phyloP scores from a whole-genome alignment of 306 rosid species.

The Pterocarpus santalinus region DNA sequence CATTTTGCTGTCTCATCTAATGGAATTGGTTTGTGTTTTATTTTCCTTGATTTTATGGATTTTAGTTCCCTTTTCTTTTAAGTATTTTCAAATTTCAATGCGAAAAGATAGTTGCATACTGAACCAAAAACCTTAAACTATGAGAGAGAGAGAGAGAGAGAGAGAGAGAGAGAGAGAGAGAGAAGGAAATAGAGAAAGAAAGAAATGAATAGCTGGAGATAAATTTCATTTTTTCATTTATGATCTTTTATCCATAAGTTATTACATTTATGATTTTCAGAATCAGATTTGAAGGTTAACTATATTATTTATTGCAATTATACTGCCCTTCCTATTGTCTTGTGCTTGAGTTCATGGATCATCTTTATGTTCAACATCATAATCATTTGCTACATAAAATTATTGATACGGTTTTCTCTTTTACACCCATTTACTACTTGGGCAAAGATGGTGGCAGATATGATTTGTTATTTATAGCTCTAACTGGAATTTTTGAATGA shows the following conservation, averaged over 20 bases:
- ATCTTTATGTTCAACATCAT: slow-evolving; percentile 27
- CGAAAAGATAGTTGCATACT: background rate
- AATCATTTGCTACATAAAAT: slow-evolving; percentile 25
- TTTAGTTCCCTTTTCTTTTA: slow-evolving; percentile 7
- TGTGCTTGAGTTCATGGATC: slow-evolving; percentile 28
- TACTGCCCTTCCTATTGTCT: slow-evolving; percentile 17
- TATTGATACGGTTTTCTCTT: slow-evolving; percentile 5
- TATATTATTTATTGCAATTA: background rate
- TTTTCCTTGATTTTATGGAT: background rate
- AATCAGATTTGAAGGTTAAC: too few relatives aligned
- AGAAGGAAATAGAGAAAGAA: background rate
- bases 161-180: background rate
- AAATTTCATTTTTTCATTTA: background rate
- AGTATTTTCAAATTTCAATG: slow-evolving; percentile 8
- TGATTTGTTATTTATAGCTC: slow-evolving; percentile 37
- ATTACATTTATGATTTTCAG: slow-evolving; percentile 11
- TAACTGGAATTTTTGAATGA: slow-evolving; percentile 38
- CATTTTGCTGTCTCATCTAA: slow-evolving; percentile 16
- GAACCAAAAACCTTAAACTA: background rate
- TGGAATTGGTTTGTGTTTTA: background rate
- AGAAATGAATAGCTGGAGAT: slow-evolving; percentile 12
- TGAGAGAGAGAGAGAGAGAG: too few relatives aligned
- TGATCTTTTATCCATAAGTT: slow-evolving; percentile 20
- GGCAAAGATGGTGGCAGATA: slow-evolving; percentile 27
- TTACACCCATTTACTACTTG: slow-evolving; percentile 26